Evolutionary conservation across 257 asterid species (phyloP).

Genomic region (Salvia miltiorrhiza): DNA sequence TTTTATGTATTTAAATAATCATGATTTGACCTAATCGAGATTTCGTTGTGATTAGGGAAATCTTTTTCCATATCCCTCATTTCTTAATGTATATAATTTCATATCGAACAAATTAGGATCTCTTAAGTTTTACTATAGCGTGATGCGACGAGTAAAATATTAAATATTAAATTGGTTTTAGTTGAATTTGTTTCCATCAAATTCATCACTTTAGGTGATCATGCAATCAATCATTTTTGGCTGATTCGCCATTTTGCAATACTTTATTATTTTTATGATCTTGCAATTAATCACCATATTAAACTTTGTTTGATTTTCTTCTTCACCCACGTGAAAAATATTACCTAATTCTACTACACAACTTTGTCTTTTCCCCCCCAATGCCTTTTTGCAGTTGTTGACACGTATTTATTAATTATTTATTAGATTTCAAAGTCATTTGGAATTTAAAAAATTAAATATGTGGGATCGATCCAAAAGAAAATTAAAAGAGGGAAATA

Average conservation of each 20-base stretch:
- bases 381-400: background rate
- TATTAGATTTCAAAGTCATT: background rate
- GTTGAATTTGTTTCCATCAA: background rate
- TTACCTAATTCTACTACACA: conserved; percentile 19
- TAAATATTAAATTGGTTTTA: background rate
- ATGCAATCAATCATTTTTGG: conserved; percentile 9
- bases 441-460: background rate
- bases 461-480: too few relatives aligned
- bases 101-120: background rate
- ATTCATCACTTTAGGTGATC: background rate
- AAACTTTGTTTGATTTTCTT: background rate
- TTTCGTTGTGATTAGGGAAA: background rate
- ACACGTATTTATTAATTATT: background rate
- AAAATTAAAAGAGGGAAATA: background rate
- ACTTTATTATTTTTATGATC: background rate
- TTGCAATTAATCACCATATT: conserved; percentile 6
- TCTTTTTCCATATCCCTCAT: background rate
- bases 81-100: background rate
- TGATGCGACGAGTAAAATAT: background rate
- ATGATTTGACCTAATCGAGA: conserved; percentile 1
- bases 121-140: background rate
- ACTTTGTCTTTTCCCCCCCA: background rate
- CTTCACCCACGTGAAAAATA: conserved; percentile 28
- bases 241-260: background rate
- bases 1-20: too few relatives aligned